Base-by-base conservation (phyloP, 2,329 filamentous ascomycete species). In the Sclerotinia nivalis region DNA sequence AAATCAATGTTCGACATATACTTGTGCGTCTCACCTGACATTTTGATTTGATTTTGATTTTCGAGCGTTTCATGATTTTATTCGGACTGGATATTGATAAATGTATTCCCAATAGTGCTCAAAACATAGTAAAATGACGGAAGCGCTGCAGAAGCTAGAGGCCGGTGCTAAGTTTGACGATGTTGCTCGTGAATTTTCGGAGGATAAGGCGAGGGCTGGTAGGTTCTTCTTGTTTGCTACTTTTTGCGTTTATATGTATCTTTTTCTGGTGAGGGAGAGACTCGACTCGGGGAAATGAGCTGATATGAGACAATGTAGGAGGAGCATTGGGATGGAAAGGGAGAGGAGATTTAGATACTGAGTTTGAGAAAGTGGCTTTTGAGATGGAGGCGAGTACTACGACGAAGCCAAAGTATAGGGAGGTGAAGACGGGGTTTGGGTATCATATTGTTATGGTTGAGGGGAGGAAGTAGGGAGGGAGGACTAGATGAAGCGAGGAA, bases 381-480 rank as follows among this genome's bases (percentile, higher is more conserved):
- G 86, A 84, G 37, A 83, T 94, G 49, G 87, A 90, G 74, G 81
- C 86, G 1, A 92, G 89, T 76, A 89, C 88, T 12, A 89, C 88
- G 18, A 82, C 79, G 18, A 88, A 81, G 70, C 89, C 91, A 1
- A 89, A 88, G 77, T 85, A 86, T 77, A 91, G 83, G 1, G 89
- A 93, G 81, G 89, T 85, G 31, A 93, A 92, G 83, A 93, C 91
- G 1, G 84, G 83, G 0, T 90, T 91, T 80, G 92, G 91, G 0
- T 93, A 93, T 82, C 91, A 94, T 79, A 88, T 94, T 73, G 87
- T 94, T 73, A 93, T 93, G 88, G 91, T 93, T 13, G 78, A 79
- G 49, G 78, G 77, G 22, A 75, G 78, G 50, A 79, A 79, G 70
- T 79, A 67, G 74, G 58, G 9, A 45, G 40, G 37, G 54, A 15